A percentile compares a stretch with the other conserved stretches of the same genome.
phyloP scores from a whole-genome alignment of 2,329 filamentous ascomycete genomes.

The Clathrospora elynae region DNA sequence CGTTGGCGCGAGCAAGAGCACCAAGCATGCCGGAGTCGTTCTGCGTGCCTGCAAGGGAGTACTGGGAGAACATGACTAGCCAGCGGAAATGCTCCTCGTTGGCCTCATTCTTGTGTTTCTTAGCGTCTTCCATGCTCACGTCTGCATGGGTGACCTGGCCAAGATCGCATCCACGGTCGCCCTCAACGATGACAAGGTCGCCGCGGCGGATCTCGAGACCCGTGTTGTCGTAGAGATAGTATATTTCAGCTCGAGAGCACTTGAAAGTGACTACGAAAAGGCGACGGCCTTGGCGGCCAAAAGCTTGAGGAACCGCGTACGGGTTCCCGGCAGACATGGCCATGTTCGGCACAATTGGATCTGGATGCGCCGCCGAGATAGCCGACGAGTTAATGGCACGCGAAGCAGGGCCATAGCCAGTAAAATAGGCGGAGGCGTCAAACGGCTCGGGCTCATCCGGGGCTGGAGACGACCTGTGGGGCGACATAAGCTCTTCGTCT shows the following conservation, averaged over 20 bases:
- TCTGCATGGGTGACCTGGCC: conserved; percentile 90
- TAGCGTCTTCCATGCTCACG: conserved; percentile 84
- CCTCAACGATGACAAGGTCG: conserved; percentile 95
- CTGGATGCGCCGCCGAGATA: conserved; percentile 45
- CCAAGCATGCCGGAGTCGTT: conserved; percentile 59
- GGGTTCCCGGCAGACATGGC: conserved; percentile 36
- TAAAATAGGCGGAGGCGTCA: conserved; percentile 47
- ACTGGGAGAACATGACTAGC: conserved; percentile 96
- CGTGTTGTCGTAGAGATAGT: conserved; percentile 95
- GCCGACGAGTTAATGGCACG: conserved; percentile 45
- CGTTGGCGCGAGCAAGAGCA: conserved; percentile 42
- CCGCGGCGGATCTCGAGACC: conserved; percentile 88
- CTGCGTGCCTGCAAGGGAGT: conserved; percentile 40
- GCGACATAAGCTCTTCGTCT: conserved; percentile 35
- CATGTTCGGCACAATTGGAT: conserved; percentile 34
- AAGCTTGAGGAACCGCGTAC: conserved; percentile 40
- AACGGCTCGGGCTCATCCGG: conserved; percentile 65
- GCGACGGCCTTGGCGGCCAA: conserved; percentile 40
- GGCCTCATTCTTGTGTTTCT: conserved; percentile 87
- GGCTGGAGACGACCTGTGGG: conserved; percentile 39
- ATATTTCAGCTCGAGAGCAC: conserved; percentile 91
- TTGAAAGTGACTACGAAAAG: conserved; percentile 96
- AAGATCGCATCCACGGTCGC: conserved; percentile 92
- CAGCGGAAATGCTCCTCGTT: conserved; percentile 96
- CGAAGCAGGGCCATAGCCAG: conserved; percentile 43